Evolutionary conservation across 148 eudicot genomes (phyloP).

Genomic region (Pouteria glomerata): DNA sequence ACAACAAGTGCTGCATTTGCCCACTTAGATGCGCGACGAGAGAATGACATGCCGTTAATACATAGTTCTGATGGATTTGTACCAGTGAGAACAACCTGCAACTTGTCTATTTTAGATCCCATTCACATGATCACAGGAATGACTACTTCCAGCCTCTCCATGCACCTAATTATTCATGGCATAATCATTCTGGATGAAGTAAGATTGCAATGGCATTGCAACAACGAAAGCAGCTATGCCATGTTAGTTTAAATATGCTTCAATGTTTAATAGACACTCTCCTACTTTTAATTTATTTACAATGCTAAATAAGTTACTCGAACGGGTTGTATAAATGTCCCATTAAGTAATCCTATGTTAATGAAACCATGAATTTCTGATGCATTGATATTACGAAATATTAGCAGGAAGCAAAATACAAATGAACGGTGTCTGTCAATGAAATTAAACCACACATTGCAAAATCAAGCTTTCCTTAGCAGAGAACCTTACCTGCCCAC

Average conservation of each 20-base stretch:
- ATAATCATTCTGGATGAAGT: not conserved
- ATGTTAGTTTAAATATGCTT: not conserved
- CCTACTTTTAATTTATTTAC: not conserved
- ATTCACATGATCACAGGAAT: not conserved
- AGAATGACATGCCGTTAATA: slow-evolving; percentile 97
- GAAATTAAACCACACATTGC: not conserved
- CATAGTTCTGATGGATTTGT: slow-evolving; percentile 85
- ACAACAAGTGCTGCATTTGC: slow-evolving; percentile 96
- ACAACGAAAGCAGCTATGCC: not conserved
- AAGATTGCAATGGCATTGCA: slow-evolving; percentile 2
- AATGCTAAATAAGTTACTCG: not conserved
- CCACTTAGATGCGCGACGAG: slow-evolving; percentile 87
- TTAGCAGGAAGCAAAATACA: not conserved
- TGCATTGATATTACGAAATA: not conserved
- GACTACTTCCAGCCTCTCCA: not conserved
- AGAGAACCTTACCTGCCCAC: slow-evolving; percentile 77
- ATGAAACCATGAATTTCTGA: not conserved
- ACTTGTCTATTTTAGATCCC: not conserved
- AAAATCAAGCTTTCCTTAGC: not conserved
- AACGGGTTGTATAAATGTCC: not conserved
- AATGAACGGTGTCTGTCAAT: not conserved
- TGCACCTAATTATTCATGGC: not conserved
- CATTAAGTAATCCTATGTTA: not conserved
- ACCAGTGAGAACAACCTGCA: slow-evolving; percentile 98
- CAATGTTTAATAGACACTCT: not conserved